phyloP scores from a whole-genome alignment of 2,329 filamentous ascomycete genomes.

The Scedosporium aurantiacum region DNA sequence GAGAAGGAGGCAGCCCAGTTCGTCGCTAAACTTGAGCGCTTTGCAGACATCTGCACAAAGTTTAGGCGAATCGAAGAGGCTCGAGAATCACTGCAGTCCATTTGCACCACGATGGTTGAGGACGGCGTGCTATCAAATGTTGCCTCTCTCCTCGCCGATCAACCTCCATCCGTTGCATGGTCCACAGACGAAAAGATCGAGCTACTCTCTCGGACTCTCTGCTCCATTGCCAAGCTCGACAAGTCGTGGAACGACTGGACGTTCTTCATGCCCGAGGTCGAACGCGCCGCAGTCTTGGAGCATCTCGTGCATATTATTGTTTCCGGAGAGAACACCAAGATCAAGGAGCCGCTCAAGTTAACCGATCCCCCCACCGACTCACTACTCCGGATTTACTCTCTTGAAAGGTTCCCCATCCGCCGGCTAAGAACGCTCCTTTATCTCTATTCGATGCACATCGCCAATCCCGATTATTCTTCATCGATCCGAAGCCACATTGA shows the following conservation, averaged over 20 bases:
- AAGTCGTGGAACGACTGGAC: constrained; percentile 46
- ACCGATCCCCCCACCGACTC: constrained; percentile 34
- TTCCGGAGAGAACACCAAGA: constrained; percentile 20
- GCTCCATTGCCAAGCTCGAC: constrained; percentile 48
- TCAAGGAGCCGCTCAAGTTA: constrained; percentile 24
- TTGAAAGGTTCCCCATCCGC: constrained; percentile 39
- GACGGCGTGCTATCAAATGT: constrained; percentile 45
- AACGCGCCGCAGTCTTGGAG: constrained; percentile 48
- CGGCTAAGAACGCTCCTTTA: constrained; percentile 40
- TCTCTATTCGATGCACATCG: constrained; percentile 37
- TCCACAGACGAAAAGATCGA: constrained; percentile 34
- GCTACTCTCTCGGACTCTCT: constrained; percentile 46
- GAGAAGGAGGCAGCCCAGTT: constrained; percentile 52
- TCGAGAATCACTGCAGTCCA: constrained; percentile 43
- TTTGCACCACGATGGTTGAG: constrained; percentile 51
- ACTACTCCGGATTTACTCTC: constrained; percentile 37
- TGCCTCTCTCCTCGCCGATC: constrained; percentile 33
- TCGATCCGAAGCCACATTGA: constrained; percentile 29
- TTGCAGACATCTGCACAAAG: constrained; percentile 49
- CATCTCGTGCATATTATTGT: constrained; percentile 44
- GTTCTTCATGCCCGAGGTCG: constrained; percentile 36
- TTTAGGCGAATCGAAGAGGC: constrained; percentile 45
- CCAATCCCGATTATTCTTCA: constrained; percentile 26
- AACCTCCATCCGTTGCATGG: constrained; percentile 44
- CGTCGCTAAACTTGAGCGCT: constrained; percentile 52